phyloP scores from a whole-genome alignment of 73 alveolate genomes.

The Stentor roeselii region DNA sequence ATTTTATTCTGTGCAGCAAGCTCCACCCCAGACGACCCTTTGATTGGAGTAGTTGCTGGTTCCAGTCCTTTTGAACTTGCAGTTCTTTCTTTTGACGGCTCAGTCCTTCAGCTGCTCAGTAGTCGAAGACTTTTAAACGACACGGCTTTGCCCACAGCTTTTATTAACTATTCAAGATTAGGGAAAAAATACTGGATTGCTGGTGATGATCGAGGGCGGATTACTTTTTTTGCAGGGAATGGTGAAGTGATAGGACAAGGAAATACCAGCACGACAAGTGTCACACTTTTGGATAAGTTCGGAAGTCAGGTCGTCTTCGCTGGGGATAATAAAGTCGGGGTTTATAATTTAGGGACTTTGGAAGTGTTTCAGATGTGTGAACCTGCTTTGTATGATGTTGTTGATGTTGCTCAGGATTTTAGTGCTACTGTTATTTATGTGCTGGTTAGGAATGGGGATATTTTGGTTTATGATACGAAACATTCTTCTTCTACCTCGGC shows the following conservation, averaged over 20 bases:
- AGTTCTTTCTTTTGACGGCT: neutral
- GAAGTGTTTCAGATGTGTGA: neutral
- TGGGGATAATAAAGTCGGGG: neutral
- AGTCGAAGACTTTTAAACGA: neutral
- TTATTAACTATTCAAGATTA: slow-evolving; percentile 9
- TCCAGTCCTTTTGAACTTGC: neutral
- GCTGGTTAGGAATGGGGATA: neutral
- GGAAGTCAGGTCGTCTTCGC: neutral
- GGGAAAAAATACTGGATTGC: slow-evolving; percentile 26
- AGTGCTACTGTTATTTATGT: neutral
- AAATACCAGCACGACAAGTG: neutral
- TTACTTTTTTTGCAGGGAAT: neutral
- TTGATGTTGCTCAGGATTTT: neutral
- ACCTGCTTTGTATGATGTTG: neutral
- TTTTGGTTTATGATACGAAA: slow-evolving; percentile 20
- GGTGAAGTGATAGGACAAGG: slow-evolving; percentile 1
- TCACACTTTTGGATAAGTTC: neutral
- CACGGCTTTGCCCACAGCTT: neutral
- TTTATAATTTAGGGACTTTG: neutral
- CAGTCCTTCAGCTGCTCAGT: neutral
- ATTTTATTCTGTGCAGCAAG: neutral
- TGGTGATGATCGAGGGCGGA: neutral
- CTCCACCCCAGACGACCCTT: neutral
- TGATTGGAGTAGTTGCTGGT: neutral
- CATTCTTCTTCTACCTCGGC: neutral